Evolutionary conservation across 805 yeast genomes (phyloP).

Genomic region (Candida incommunis): DNA sequence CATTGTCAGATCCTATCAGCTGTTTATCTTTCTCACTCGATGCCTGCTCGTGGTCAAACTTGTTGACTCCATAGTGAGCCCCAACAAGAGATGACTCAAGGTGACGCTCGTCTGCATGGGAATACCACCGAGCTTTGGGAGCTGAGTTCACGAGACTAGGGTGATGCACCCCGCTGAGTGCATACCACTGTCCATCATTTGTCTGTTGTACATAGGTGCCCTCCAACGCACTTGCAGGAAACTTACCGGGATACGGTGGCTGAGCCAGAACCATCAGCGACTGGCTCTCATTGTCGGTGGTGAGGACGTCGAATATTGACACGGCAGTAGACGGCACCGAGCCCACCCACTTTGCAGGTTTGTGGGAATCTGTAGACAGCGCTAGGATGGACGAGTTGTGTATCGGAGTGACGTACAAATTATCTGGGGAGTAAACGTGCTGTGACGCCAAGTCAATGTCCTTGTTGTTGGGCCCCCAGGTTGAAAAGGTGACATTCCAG

Average conservation of each 20-base stretch:
- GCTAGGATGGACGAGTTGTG: conserved; percentile 72
- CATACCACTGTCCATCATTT: conserved; percentile 57
- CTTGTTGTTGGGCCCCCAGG: conserved; percentile 86
- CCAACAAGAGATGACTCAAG: neutral
- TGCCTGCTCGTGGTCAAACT: neutral
- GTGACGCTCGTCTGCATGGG: conserved; percentile 3
- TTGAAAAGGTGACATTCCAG: conserved; percentile 77
- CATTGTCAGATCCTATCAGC: neutral
- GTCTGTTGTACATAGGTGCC: conserved; percentile 60
- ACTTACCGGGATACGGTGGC: conserved; percentile 16
- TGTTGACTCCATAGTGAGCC: neutral
- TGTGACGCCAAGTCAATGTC: conserved; percentile 41
- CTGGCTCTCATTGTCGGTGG: conserved; percentile 7
- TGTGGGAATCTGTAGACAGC: conserved; percentile 37
- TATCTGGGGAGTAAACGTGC: conserved; percentile 42
- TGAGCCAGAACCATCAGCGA: conserved; percentile 23
- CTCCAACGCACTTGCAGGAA: conserved; percentile 13
- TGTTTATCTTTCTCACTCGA: neutral
- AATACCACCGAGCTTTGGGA: conserved; percentile 52
- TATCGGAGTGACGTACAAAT: conserved; percentile 68
- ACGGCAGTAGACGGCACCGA: conserved; percentile 59
- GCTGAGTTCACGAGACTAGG: conserved; percentile 77
- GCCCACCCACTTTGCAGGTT: conserved; percentile 70
- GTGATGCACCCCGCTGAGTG: conserved; percentile 61
- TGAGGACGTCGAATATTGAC: conserved; percentile 64